Conservation (phyloP, 2,329 filamentous ascomycete species). For the Fusarium vanettenii region DNA sequence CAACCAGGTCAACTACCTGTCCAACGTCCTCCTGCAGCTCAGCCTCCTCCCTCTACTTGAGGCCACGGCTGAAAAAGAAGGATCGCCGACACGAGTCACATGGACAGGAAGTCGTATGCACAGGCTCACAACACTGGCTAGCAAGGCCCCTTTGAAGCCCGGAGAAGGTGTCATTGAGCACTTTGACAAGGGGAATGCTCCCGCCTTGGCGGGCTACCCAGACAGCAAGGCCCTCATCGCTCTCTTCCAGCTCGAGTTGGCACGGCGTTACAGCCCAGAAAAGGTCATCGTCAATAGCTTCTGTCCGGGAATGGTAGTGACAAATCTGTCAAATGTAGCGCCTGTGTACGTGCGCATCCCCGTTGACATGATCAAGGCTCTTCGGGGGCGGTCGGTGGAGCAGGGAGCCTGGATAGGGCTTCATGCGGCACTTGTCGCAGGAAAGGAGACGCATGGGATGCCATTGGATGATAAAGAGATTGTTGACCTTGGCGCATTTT, state of each 20-base stretch:
- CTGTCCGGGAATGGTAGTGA: slow-evolving; percentile 11
- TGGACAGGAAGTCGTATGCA: slow-evolving; percentile 35
- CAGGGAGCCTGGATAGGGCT: slow-evolving; percentile 23
- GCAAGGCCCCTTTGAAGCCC: not conserved
- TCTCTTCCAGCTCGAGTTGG: slow-evolving; percentile 33
- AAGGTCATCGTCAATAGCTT: not conserved
- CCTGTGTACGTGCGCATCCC: slow-evolving; percentile 26
- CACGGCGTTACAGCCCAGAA: not conserved
- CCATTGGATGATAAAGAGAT: slow-evolving; percentile 15
- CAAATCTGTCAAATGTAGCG: slow-evolving; percentile 15
- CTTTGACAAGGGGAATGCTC: not conserved
- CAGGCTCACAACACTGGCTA: slow-evolving; percentile 1
- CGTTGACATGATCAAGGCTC: not conserved
- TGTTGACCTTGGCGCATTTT: not conserved
- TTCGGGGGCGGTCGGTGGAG: slow-evolving; percentile 11
- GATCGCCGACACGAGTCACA: slow-evolving; percentile 14
- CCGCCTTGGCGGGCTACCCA: slow-evolving; percentile 1
- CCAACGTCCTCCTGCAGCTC: slow-evolving; percentile 40
- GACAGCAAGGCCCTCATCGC: slow-evolving; percentile 19
- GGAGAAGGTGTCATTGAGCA: not conserved
- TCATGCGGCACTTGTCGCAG: slow-evolving; percentile 22
- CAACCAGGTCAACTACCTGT: slow-evolving; percentile 44
- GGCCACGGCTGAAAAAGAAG: slow-evolving; percentile 9
- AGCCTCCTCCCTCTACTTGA: slow-evolving; percentile 36
- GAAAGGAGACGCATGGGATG: slow-evolving; percentile 23